Evolutionary conservation across 2,329 filamentous ascomycete species (phyloP), one percentile per base, ranked within the genome.

Genomic region (Paradendryphiella salina): DNA sequence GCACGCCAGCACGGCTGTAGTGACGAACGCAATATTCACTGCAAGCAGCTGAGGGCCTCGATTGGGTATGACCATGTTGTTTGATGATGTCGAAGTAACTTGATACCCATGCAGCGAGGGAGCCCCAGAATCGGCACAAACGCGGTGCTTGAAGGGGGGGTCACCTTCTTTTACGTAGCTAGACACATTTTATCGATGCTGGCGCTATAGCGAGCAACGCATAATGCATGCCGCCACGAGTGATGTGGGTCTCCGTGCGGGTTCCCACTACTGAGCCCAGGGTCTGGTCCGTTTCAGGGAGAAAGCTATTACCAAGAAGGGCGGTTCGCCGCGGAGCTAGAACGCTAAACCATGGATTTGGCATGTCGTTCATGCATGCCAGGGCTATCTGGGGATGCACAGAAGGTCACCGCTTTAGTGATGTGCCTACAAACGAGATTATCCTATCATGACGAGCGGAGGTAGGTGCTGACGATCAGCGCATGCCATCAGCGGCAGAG

Each of bases 31-130:
- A 34, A 68, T 57, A 41, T 71, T 62, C 35, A 70, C 63, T 32
- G 50, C 65, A 17, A 66, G 44, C 34, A 72, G 67, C 56, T 68
- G 61, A 4, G 68, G 64, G n/a, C 67, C 69, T 47, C 69, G 60
- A 38, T 69, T 67, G n/a, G 64, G 61, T 28, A 67, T 58, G 18
- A 58, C 60, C 67, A 71, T 71, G 15, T 31, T 59, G 52, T 28
- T 26, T 45, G 43, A 23, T 37, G 32, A 47, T 44, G 15, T 36
- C 48, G 18, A 34, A 36, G 52, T 38, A 41, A 41, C 28, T 38
- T 15, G 36, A 29, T 33, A 29, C 46, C 41, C 46, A 40, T 11
- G 46, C 34, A 40, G 48, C 28, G 44, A 47, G 34, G 23, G 41
- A 45, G 49, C 35, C 50, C 52, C 45, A 50, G 42, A 34, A 50